Evolutionary conservation across 495 filamentous ascomycete species (phyloP).

Genomic region (Aspergillus biplanus): DNA sequence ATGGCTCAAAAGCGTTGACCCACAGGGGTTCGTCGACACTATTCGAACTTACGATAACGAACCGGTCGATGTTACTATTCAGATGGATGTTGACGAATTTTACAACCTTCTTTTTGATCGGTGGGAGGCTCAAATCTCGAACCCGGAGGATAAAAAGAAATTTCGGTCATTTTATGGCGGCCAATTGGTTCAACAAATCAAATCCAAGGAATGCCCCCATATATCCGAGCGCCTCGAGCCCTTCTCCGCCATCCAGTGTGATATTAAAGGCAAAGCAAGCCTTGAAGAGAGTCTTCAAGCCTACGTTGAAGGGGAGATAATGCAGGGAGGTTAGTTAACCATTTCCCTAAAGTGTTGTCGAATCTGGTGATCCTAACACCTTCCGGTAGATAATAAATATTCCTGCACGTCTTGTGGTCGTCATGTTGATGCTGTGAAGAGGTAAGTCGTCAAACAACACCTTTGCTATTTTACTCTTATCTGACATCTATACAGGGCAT

Average conservation of each 20-base stretch:
- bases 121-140: conserved; percentile 81
- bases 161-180: conserved; percentile 90
- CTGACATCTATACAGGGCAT: conserved; percentile 52
- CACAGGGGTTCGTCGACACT: conserved; percentile 68
- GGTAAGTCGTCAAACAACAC: conserved; percentile 43
- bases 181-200: conserved; percentile 90
- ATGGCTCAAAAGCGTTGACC: conserved; percentile 70
- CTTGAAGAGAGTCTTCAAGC: conserved; percentile 88
- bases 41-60: conserved; percentile 84
- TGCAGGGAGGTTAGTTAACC: conserved; percentile 79
- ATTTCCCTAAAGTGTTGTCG: neutral
- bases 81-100: conserved; percentile 99
- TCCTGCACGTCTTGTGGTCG: conserved; percentile 89
- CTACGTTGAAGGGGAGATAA: conserved; percentile 93
- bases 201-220: conserved; percentile 91
- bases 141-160: conserved; percentile 66
- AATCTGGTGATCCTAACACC: conserved; percentile 25
- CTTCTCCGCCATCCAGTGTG: conserved; percentile 95
- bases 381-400: conserved; percentile 83
- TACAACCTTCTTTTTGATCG: conserved; percentile 92
- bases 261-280: conserved; percentile 88
- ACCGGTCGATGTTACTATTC: conserved; percentile 81
- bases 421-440: conserved; percentile 93
- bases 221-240: conserved; percentile 88
- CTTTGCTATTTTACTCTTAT: neutral